phyloP scores from a whole-genome alignment of 176 grass and related monocot species.

The Triticum aestivum region IWGSC_CS_RefSeq_v2.1 NC_057806.1:638878493-638878992 shows the following conservation, averaged over 20 bases:
- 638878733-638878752: background rate
- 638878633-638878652: too few relatives aligned
- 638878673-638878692: too few relatives aligned
- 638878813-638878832: background rate
- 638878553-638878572: too few relatives aligned
- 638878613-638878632: background rate
- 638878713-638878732: background rate
- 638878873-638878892: background rate
- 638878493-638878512: too few relatives aligned
- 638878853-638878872: background rate
- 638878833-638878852: background rate
- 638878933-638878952: background rate
- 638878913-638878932: background rate
- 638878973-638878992: too few relatives aligned
- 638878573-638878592: background rate
- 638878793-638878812: background rate
- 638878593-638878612: background rate
- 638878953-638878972: too few relatives aligned
- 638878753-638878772: background rate
- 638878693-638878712: background rate
- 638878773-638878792: background rate
- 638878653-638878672: background rate
- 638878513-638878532: too few relatives aligned
- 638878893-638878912: background rate
- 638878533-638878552: too few relatives aligned